These are phyloP conservation scores for Metarhizium robertsii DNA, from an alignment of 2,329 filamentous ascomycete genomes.

Conservation along the genomic window DNA sequence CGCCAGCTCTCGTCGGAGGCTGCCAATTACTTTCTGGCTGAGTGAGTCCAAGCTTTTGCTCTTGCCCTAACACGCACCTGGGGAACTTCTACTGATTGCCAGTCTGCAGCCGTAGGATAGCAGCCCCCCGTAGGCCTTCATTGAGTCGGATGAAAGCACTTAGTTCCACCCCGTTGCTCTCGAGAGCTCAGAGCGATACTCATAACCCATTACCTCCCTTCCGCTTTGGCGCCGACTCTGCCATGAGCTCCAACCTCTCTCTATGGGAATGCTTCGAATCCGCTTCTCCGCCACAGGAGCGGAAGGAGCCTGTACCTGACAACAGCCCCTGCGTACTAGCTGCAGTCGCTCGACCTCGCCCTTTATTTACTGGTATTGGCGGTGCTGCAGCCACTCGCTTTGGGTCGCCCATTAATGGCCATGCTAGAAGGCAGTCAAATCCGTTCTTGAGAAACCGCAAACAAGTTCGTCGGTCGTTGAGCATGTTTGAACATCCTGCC, in stretches of 20 bases:
- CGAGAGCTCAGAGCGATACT: slow-evolving; percentile 51
- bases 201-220: slow-evolving; percentile 56
- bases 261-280: slow-evolving; percentile 70
- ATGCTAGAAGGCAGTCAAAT: slow-evolving; percentile 64
- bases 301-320: slow-evolving; percentile 45
- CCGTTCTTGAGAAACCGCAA: slow-evolving; percentile 70
- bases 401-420: slow-evolving; percentile 64
- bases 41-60: slow-evolving; percentile 34
- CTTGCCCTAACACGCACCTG: background rate
- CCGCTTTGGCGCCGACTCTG: slow-evolving; percentile 50
- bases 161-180: slow-evolving; percentile 56
- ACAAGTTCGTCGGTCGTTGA: slow-evolving; percentile 82
- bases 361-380: slow-evolving; percentile 53
- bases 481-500: slow-evolving; percentile 92
- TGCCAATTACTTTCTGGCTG: slow-evolving; percentile 36
- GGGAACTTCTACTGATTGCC: slow-evolving; percentile 14
- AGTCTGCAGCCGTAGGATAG: slow-evolving; percentile 50
- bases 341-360: slow-evolving; percentile 52
- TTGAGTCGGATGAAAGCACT: slow-evolving; percentile 66
- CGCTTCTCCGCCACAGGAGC: slow-evolving; percentile 65
- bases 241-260: slow-evolving; percentile 40
- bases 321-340: slow-evolving; percentile 47
- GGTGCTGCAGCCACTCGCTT: slow-evolving; percentile 47
- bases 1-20: slow-evolving; percentile 39
- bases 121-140: slow-evolving; percentile 62